Conservation (phyloP, 2,329 filamentous ascomycete species). For the Talaromyces rugulosus region DNA sequence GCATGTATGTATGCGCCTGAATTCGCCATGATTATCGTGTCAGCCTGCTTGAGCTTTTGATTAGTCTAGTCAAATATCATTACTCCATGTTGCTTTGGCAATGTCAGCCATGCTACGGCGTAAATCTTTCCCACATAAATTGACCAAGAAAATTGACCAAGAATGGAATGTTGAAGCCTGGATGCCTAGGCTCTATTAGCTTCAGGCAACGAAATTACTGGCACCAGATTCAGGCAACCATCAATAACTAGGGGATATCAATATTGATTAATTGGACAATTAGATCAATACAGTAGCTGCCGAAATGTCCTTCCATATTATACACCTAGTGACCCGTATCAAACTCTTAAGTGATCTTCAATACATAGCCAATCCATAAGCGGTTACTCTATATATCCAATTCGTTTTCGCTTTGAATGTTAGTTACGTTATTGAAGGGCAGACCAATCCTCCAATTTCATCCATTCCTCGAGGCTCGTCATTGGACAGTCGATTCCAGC, state of each 20-base stretch:
- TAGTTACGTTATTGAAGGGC: slow-evolving; percentile 6
- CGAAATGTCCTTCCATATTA: neutral
- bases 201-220: neutral
- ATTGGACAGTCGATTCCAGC: slow-evolving; percentile 39
- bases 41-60: neutral
- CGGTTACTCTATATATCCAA: neutral
- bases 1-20: neutral
- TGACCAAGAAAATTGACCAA: too few relatives aligned
- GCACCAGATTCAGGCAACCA: neutral
- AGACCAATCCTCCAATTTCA: slow-evolving; percentile 26
- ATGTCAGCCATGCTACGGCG: neutral
- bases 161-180: neutral
- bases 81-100: neutral
- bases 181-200: neutral
- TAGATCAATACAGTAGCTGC: neutral
- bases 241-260: neutral
- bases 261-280: neutral
- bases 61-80: neutral
- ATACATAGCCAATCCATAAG: neutral
- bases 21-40: neutral
- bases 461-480: slow-evolving; percentile 25
- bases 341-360: neutral
- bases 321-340: neutral
- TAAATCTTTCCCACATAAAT: neutral
- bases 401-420: neutral